Percentiles rank a stretch among this genome's conserved stretches.
phyloP scores from a whole-genome alignment of 345 rosid species.

The Eucalyptus cladocalyx region DNA sequence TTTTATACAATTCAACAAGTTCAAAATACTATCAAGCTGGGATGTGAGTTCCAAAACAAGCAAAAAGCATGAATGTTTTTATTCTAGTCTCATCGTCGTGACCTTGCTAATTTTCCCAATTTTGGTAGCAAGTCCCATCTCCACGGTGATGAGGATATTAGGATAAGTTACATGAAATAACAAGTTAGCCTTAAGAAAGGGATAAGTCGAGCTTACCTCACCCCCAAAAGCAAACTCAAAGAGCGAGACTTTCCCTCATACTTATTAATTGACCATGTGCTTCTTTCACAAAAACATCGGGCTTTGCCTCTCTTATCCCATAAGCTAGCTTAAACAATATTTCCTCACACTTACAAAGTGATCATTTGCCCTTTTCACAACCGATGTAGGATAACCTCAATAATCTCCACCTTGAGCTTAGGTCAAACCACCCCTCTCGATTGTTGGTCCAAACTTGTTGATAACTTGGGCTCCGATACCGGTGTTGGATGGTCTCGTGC shows the following conservation, averaged over 20 bases:
- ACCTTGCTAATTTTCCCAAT: not conserved
- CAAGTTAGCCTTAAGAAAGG: not conserved
- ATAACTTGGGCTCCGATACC: not conserved
- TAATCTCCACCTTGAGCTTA: not conserved
- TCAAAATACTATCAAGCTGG: not conserved
- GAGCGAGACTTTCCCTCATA: not conserved
- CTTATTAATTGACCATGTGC: not conserved
- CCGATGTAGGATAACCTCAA: not conserved
- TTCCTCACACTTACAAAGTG: not conserved
- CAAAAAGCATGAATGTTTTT: not conserved
- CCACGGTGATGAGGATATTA: not conserved
- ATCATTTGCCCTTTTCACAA: not conserved
- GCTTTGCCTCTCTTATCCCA: not conserved
- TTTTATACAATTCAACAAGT: not conserved
- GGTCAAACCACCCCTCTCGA: fast-evolving
- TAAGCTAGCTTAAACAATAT: fast-evolving
- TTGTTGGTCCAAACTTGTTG: not conserved
- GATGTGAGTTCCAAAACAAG: not conserved
- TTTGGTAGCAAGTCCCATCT: not conserved
- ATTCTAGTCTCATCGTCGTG: not conserved
- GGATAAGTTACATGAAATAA: not conserved
- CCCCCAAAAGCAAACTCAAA: not conserved
- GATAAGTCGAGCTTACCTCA: not conserved
- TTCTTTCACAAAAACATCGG: not conserved
- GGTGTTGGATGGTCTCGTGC: fast-evolving